Evolutionary conservation across 1,284 basidiomycete species (phyloP).

Genomic region (Agaricales sp.): DNA sequence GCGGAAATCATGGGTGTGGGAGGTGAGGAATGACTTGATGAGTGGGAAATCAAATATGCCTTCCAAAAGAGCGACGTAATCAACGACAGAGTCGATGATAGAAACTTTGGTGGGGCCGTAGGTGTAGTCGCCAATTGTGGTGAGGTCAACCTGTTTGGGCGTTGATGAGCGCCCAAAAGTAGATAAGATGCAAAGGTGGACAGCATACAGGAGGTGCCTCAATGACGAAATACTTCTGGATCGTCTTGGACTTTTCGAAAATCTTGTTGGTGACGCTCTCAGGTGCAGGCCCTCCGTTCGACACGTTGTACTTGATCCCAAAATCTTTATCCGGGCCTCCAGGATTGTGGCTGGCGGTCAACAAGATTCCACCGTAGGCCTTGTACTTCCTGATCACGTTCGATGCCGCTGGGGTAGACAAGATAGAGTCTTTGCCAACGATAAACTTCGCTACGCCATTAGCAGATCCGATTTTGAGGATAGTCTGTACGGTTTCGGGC

Average conservation of each 20-base stretch:
- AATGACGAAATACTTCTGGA: constrained; percentile 80
- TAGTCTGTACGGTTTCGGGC: constrained; percentile 83
- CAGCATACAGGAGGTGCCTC: constrained; percentile 63
- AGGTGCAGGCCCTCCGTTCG: constrained; percentile 94
- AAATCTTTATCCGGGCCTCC: constrained; percentile 97
- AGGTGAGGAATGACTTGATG: constrained; percentile 84
- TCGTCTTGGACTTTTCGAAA: constrained; percentile 83
- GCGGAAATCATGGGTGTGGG: constrained; percentile 59
- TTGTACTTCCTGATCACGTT: constrained; percentile 95
- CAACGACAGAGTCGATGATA: constrained; percentile 90
- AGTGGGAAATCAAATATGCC: constrained; percentile 91
- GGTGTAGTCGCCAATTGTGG: constrained; percentile 69
- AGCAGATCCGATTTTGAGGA: constrained; percentile 85
- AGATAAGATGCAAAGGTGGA: constrained; percentile 4
- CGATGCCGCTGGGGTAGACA: constrained; percentile 95
- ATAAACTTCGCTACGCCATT: constrained; percentile 87
- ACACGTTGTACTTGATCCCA: constrained; percentile 98
- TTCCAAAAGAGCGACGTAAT: constrained; percentile 82
- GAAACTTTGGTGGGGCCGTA: constrained; percentile 82
- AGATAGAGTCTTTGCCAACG: constrained; percentile 82
- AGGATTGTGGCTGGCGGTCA: constrained; percentile 98
- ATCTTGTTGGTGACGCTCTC: constrained; percentile 93
- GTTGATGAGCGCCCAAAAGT: constrained; percentile 3
- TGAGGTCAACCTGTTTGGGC: constrained; percentile 76
- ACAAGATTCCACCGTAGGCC: constrained; percentile 92